phyloP scores from a whole-genome alignment of 2,329 filamentous ascomycete species.

The Trichoderma cornu-damae region DNA sequence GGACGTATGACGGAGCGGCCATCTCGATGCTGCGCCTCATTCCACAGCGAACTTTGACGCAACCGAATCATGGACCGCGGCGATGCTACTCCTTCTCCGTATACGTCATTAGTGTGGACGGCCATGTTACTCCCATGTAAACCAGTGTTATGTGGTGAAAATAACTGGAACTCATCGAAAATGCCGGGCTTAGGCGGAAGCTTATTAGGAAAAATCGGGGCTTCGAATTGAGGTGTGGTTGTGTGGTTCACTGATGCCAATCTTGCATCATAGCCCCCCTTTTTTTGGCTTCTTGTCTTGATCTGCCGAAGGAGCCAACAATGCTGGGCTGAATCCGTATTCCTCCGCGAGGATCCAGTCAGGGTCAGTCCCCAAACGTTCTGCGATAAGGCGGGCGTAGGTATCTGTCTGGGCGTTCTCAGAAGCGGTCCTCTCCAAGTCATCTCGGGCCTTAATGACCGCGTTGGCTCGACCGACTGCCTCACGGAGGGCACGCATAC shows the following conservation, averaged over 20 bases:
- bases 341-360: too few species aligned
- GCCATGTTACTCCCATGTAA: background rate
- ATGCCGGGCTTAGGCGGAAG: background rate
- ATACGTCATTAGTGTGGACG: background rate
- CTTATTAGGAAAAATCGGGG: slow-evolving; percentile 4
- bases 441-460: too few species aligned
- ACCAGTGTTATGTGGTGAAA: background rate
- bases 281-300: too few species aligned
- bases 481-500: too few species aligned
- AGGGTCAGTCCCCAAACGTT: too few species aligned
- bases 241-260: slow-evolving; percentile 5
- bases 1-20: background rate
- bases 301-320: too few species aligned
- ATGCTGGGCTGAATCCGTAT: too few species aligned
- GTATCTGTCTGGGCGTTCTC: too few species aligned
- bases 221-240: background rate
- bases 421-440: too few species aligned
- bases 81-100: background rate
- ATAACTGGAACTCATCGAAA: background rate
- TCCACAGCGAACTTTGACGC: background rate
- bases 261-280: slow-evolving; percentile 18
- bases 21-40: background rate
- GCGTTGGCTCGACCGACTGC: too few species aligned
- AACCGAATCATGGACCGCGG: background rate
- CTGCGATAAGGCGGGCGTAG: too few species aligned